phyloP scores from a whole-genome alignment of 768 basidiomycete species.

The Mycena leptocephala region DNA sequence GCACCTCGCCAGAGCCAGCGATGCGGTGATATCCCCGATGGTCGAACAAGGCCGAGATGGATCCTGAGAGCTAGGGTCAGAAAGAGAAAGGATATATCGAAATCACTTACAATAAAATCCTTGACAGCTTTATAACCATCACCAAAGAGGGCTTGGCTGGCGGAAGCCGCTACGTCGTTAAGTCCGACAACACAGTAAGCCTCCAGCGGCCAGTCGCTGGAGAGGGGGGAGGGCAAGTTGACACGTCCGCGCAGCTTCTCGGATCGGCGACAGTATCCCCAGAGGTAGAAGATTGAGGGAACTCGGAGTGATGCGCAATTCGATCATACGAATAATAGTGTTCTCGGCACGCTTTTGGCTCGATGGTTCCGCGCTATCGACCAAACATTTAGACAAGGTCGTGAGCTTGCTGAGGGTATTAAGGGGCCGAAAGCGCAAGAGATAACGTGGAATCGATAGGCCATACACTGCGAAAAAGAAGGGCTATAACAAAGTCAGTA shows the following conservation, averaged over 20 bases:
- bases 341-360: constrained; percentile 78
- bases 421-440: constrained; percentile 81
- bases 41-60: constrained; percentile 65
- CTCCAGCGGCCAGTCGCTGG: constrained; percentile 78
- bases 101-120: constrained; percentile 68
- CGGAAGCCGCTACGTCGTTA: constrained; percentile 81
- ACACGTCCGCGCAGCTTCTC: constrained; percentile 89
- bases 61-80: constrained; percentile 56
- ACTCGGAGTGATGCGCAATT: constrained; percentile 61
- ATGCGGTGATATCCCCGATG: constrained; percentile 66
- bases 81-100: no score
- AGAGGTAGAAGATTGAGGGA: constrained; percentile 74
- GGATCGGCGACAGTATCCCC: constrained; percentile 83
- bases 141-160: constrained; percentile 61
- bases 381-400: constrained; percentile 70
- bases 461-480: constrained; percentile 65
- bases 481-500: no score
- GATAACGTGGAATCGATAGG: constrained; percentile 63
- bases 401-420: constrained; percentile 68
- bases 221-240: constrained; percentile 88
- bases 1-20: constrained; percentile 69
- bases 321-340: constrained; percentile 72
- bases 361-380: constrained; percentile 66
- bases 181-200: constrained; percentile 82
- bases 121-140: constrained; percentile 73